Conservation (phyloP, 2,329 filamentous ascomycete genomes). For the Trichocomaceae sp. region DNA sequence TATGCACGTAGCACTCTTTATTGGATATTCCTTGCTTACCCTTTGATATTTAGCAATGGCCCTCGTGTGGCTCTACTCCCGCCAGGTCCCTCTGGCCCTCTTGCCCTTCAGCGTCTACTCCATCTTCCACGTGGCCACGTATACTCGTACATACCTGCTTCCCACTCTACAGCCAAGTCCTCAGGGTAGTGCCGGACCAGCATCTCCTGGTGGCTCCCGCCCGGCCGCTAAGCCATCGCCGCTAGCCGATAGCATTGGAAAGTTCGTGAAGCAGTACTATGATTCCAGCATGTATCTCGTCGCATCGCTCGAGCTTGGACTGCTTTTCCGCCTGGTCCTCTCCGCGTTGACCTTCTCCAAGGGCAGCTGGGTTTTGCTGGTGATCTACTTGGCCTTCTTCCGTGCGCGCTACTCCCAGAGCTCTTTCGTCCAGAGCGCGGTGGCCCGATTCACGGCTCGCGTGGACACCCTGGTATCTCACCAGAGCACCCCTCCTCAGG, state of each 20-base stretch:
- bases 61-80: constrained; percentile 86
- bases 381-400: constrained; percentile 84
- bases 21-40: background rate
- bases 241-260: constrained; percentile 74
- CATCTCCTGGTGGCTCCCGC: constrained; percentile 49
- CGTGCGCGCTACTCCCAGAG: constrained; percentile 86
- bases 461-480: constrained; percentile 76
- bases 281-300: constrained; percentile 93
- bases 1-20: background rate
- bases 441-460: constrained; percentile 64
- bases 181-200: constrained; percentile 42
- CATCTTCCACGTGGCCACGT: constrained; percentile 95
- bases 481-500: constrained; percentile 76
- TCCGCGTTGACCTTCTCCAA: constrained; percentile 82
- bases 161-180: constrained; percentile 68
- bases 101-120: constrained; percentile 96
- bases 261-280: constrained; percentile 97
- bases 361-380: constrained; percentile 81
- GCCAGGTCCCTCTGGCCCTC: constrained; percentile 82
- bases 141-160: constrained; percentile 87
- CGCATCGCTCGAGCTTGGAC: constrained; percentile 74
- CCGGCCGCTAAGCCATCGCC: constrained; percentile 49
- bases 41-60: constrained; percentile 66
- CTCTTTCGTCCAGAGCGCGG: constrained; percentile 80
- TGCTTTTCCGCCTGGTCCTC: constrained; percentile 76